phyloP scores from a whole-genome alignment of 495 filamentous ascomycete species.

The Lophiostoma macrostomum region DNA sequence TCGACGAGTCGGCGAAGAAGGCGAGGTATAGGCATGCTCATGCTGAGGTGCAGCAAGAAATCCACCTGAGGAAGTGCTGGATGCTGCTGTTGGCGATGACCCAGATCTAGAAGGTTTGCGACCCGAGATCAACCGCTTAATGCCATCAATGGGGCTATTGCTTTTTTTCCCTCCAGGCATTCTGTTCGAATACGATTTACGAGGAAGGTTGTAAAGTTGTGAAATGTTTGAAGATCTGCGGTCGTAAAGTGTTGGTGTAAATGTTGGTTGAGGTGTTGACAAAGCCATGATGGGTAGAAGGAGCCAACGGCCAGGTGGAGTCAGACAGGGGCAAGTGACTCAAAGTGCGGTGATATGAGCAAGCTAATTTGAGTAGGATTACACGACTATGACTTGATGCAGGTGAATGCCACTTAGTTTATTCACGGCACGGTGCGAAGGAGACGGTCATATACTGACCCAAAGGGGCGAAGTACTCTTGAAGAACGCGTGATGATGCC shows the following conservation, averaged over 20 bases:
- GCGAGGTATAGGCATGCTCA: slow-evolving; percentile 20
- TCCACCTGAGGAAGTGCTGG: slow-evolving; percentile 4
- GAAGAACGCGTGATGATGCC: not conserved
- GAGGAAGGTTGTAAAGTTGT: not conserved
- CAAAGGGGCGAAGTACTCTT: not conserved
- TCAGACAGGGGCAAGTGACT: not conserved
- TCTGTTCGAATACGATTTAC: not conserved
- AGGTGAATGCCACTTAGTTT: not conserved
- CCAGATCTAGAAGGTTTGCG: slow-evolving; percentile 15
- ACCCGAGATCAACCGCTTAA: no score
- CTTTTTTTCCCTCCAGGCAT: not conserved
- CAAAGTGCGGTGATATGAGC: slow-evolving; percentile 1
- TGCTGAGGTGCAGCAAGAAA: not conserved
- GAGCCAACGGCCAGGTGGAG: not conserved
- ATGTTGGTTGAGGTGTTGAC: not conserved
- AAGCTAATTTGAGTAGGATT: not conserved
- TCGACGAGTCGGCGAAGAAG: slow-evolving; percentile 36
- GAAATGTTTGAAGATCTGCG: slow-evolving; percentile 4
- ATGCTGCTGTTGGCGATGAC: not conserved
- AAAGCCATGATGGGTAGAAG: not conserved
- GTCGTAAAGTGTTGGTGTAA: slow-evolving; percentile 8
- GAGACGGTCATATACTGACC: not conserved
- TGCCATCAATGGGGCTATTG: no score
- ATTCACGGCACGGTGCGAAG: not conserved
- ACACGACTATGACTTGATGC: not conserved